Percentiles rank a stretch among this genome's conserved stretches.
phyloP scores from a whole-genome alignment of 2,329 filamentous ascomycete species.

The Fusarium poae region DNA sequence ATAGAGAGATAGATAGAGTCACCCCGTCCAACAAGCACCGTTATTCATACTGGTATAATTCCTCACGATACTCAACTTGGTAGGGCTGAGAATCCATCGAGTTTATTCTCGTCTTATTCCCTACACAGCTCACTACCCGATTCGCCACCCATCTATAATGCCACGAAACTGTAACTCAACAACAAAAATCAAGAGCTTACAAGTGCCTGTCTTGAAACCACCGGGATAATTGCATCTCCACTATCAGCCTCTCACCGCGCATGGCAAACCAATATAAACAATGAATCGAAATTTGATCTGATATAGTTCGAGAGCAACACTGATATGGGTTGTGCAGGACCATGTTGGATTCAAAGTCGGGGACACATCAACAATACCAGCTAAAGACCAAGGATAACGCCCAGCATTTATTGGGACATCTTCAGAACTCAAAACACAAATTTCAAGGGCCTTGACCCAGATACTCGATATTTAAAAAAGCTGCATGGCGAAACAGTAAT shows the following conservation, averaged over 20 bases:
- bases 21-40: neutral
- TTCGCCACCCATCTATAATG: neutral
- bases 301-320: neutral
- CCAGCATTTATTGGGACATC: too few species aligned
- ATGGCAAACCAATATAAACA: neutral
- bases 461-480: too few species aligned
- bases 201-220: neutral
- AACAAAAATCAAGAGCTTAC: neutral
- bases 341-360: neutral
- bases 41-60: neutral
- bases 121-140: neutral
- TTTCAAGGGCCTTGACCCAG: too few species aligned
- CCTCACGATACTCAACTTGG: neutral
- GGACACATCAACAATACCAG: too few species aligned
- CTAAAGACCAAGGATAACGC: too few species aligned
- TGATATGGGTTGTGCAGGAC: neutral
- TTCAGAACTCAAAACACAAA: too few species aligned
- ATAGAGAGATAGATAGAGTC: too few species aligned
- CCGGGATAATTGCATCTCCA: neutral
- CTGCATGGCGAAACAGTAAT: too few species aligned
- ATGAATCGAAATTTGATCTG: neutral
- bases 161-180: constrained; percentile 8
- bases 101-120: constrained; percentile 28
- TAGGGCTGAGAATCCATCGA: constrained; percentile 3
- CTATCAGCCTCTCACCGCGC: neutral